A percentile compares a stretch with the other conserved stretches of the same genome.
phyloP scores from a whole-genome alignment of 345 rosid genomes.

The Eucalyptus coolabah region DNA sequence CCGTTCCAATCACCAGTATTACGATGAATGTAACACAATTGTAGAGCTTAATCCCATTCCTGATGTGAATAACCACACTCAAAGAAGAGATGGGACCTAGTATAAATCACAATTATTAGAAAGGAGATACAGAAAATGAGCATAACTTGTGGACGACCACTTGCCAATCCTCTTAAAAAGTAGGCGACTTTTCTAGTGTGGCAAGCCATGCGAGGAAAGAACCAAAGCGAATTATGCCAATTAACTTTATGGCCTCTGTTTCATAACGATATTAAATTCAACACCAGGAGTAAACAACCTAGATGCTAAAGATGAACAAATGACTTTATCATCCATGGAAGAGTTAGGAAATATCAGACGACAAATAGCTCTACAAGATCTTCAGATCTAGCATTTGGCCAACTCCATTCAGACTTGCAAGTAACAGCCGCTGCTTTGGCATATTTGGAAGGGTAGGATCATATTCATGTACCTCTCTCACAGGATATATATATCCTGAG shows the following conservation, averaged over 20 bases:
- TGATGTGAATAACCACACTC: background rate
- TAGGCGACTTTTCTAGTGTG: background rate
- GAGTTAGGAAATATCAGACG: background rate
- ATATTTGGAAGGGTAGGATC: background rate
- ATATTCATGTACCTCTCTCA: background rate
- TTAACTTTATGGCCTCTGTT: background rate
- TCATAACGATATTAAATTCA: background rate
- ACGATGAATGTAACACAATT: background rate
- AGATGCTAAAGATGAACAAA: background rate
- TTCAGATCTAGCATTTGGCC: background rate
- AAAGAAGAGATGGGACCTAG: background rate
- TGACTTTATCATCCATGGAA: background rate
- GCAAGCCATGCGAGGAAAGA: background rate
- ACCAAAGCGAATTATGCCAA: background rate
- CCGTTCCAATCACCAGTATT: background rate
- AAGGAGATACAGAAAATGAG: background rate
- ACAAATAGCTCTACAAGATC: background rate
- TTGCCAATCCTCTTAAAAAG: background rate
- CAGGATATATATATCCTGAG: too few species aligned
- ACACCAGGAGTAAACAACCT: background rate
- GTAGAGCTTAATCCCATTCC: background rate
- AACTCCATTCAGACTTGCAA: background rate
- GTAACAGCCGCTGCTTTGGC: background rate
- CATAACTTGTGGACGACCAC: background rate
- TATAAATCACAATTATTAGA: background rate